These are phyloP conservation scores for Dothistroma septosporum DNA, from an alignment of 2,329 filamentous ascomycete species.

Conservation along the genomic window DNA sequence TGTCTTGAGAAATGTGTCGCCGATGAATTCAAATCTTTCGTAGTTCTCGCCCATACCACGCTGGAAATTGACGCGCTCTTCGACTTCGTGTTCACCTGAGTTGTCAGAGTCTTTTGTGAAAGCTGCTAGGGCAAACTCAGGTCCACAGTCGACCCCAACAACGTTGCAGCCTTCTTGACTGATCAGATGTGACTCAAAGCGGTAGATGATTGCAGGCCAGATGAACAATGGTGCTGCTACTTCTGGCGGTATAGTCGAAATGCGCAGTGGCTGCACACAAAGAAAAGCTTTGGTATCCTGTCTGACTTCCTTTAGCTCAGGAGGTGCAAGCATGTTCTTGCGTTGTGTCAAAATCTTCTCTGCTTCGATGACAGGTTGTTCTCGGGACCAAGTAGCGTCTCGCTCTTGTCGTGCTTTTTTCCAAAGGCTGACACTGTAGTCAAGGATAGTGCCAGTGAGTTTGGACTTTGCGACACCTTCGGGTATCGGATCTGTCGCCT, in stretches of 20 bases:
- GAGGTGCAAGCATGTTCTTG: constrained; percentile 77
- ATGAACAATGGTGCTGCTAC: constrained; percentile 69
- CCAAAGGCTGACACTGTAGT: constrained; percentile 78
- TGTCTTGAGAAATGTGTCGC: constrained; percentile 93
- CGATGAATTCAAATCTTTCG: constrained; percentile 87
- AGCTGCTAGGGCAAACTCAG: constrained; percentile 75
- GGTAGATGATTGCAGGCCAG: constrained; percentile 79
- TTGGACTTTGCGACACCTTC: constrained; percentile 45
- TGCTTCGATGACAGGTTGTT: constrained; percentile 79
- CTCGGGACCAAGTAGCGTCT: constrained; percentile 52
- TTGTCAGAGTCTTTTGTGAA: constrained; percentile 91
- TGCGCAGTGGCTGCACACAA: constrained; percentile 68
- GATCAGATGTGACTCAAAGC: constrained; percentile 77
- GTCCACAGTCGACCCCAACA: constrained; percentile 61
- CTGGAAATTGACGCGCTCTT: constrained; percentile 68
- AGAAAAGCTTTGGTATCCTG: constrained; percentile 54
- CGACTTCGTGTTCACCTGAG: constrained; percentile 62
- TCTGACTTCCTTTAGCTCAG: constrained; percentile 50
- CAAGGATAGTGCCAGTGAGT: constrained; percentile 57
- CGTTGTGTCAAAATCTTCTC: constrained; percentile 65
- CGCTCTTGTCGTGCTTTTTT: constrained; percentile 52
- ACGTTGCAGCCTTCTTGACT: constrained; percentile 67
- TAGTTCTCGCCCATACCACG: constrained; percentile 91
- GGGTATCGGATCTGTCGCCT: constrained; percentile 63
- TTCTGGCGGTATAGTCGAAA: constrained; percentile 67